Evolutionary conservation across 2,329 filamentous ascomycete species (phyloP).

Genomic region (Hortaea werneckii): DNA sequence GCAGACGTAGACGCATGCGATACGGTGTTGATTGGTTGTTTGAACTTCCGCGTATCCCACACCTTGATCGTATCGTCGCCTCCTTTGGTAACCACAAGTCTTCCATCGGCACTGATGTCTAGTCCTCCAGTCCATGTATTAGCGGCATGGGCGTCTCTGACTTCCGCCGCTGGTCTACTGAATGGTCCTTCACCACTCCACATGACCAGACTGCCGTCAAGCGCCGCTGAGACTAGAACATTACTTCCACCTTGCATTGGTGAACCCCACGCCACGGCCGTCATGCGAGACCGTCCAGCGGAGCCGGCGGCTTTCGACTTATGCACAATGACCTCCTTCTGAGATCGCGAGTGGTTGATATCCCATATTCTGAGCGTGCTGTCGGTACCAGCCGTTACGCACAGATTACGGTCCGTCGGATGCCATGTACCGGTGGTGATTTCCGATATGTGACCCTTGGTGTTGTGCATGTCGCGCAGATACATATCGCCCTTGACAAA

Average conservation of each 20-base stretch:
- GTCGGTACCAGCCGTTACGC: constrained; percentile 85
- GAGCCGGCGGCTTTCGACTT: constrained; percentile 84
- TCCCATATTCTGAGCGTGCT: constrained; percentile 97
- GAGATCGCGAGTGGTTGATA: constrained; percentile 76
- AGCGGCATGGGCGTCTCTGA: constrained; percentile 69
- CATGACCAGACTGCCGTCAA: constrained; percentile 86
- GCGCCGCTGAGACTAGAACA: constrained; percentile 67
- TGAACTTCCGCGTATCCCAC: constrained; percentile 96
- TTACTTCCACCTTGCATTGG: constrained; percentile 67
- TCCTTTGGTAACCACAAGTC: constrained; percentile 81
- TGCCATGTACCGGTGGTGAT: constrained; percentile 86
- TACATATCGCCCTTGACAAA: constrained; percentile 99
- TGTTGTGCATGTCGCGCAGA: constrained; percentile 91
- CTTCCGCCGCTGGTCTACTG: constrained; percentile 68
- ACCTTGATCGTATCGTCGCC: constrained; percentile 90
- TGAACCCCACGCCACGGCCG: constrained; percentile 76
- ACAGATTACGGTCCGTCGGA: constrained; percentile 72
- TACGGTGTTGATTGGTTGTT: constrained; percentile 70
- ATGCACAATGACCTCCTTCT: constrained; percentile 91
- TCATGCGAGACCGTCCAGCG: constrained; percentile 88
- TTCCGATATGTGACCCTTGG: constrained; percentile 91
- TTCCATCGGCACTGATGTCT: constrained; percentile 81
- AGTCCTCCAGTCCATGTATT: constrained; percentile 88
- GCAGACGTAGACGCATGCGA: constrained; percentile 72
- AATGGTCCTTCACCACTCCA: constrained; percentile 85